Evolutionary conservation across 305 asterid species (phyloP), one percentile per base, ranked within the genome.

Genomic region (Fraxinus dipetala): DNA sequence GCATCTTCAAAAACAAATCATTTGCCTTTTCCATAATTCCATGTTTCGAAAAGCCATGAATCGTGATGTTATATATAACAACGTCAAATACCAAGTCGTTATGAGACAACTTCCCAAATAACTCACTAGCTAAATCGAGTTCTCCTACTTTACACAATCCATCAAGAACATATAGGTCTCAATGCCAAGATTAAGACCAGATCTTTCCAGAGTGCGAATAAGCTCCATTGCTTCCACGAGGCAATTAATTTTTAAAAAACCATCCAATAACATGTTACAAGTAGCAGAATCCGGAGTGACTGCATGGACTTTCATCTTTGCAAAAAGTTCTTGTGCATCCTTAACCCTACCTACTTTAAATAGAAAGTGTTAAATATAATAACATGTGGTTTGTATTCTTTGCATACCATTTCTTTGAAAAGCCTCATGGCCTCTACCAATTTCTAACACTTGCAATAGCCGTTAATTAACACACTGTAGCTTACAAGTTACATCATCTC

Each of bases 1-100:
- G 80, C 87, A 86, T 88, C 78, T 83, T 85, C 77, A 30, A 30
- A 56, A 85, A 83, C 81, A 85, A 77, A 78, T 72, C 34, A 81
- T 24, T 34, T 74, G 88, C 87, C 76, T 83, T 78, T 31, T 87
- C 81, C 73, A 87, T 32, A 14, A 81, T 63, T 35, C 84, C 88
- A n/a, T 61, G 30, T 36, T 40, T 85, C 45, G 81, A 85, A 51
- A 83, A 85, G 32, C 87, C 85, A 72, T 79, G 43, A 7, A 85
- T 81, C 90, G 72, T 61, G 2, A 61, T 61, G 5, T 61, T 61
- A 2, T 20, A 22, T 22, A 14, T 61, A 61, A 5, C 30, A 0
- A 6, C 40, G 40, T 7, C 1, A 0, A 11, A 9, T 2, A 18
- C 2, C 31, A 61, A 61, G 6, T 14, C 31, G 2, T 2, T 8